These are phyloP conservation scores for Saussurea involucrata DNA, from an alignment of 129 eudicot species.

Conservation along the genomic window DNA sequence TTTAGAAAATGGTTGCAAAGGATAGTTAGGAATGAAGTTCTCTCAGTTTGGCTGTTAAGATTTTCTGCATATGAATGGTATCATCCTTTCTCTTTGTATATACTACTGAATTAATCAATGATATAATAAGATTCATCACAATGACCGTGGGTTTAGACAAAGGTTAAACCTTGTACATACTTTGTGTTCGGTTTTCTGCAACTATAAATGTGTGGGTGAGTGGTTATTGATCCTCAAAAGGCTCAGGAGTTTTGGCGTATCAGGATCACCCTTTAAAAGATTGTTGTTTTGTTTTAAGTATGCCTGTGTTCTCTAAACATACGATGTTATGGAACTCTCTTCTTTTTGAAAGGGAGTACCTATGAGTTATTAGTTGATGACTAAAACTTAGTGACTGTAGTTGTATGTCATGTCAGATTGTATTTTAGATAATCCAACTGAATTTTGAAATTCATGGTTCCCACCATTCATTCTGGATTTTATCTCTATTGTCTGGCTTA, in stretches of 20 bases:
- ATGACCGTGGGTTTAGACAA: not conserved
- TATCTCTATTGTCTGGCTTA: not conserved
- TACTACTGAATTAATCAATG: not conserved
- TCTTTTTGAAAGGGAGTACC: not conserved
- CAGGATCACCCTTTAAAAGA: not conserved
- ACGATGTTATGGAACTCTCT: not conserved
- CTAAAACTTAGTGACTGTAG: not conserved
- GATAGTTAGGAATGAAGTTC: not conserved
- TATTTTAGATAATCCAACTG: not conserved
- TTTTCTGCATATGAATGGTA: not conserved
- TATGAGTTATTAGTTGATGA: not conserved
- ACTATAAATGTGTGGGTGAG: constrained; percentile 1
- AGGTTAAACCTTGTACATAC: not conserved
- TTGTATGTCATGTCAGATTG: not conserved
- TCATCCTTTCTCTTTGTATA: not conserved
- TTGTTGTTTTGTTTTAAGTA: not conserved
- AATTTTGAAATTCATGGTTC: not conserved
- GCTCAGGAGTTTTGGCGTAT: not conserved
- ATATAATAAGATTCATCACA: not conserved
- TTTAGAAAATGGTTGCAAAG: not conserved
- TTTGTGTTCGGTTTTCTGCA: not conserved
- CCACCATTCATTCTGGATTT: not conserved
- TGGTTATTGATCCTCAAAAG: not conserved
- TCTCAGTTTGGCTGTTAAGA: not conserved
- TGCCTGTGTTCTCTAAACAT: not conserved